Evolutionary conservation across 345 rosid species (phyloP), one percentile per base, ranked within the genome.

Genomic region (Lepidium didymum): DNA sequence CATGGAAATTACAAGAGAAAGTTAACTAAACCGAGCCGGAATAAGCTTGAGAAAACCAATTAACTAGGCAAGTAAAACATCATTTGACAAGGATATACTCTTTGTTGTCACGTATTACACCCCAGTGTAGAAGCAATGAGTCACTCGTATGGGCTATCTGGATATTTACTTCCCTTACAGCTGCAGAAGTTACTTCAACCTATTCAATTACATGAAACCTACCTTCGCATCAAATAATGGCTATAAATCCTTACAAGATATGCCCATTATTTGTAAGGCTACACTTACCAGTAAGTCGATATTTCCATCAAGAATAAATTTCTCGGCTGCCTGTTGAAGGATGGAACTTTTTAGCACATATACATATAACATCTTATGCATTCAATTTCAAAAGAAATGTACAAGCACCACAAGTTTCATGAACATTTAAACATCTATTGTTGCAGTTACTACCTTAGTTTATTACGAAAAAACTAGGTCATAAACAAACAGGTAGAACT

Each of bases 91-190:
- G 50, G 60, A 71, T 91, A 79, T 81, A 94, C 99, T 80, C 89
- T 37, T 79, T 83, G 68, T 70, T 80, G 79, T 85, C 93, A 27
- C 69, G 78, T 69, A 91, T 75, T 14, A 65, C 96, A 56, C 97
- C 99, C 97, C 99, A 94, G 75, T 94, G 99, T 33, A 94, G 85
- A 56, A 87, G 65, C 82, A 94, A 80, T 27, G 97, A 82, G 62
- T 86, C 87, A 56, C 86, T 84, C 55, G 69, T 63, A 68, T 83
- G 72, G 13, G 78, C 74, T 19, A 89, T 82, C 72, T 86, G 84
- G 79, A 94, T 68, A 79, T 81, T 79, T 19, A 89, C 81, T 74
- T 69, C 77, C 33, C 72, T 84, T 29, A 65, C 43, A 64, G 76
- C 43, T 42, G 87, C 66, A 73, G 78, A 75, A 78, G 78, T 77